Base-by-base conservation (phyloP, 164 flowering plant genomes). In the Aristolochia contorta region DNA sequence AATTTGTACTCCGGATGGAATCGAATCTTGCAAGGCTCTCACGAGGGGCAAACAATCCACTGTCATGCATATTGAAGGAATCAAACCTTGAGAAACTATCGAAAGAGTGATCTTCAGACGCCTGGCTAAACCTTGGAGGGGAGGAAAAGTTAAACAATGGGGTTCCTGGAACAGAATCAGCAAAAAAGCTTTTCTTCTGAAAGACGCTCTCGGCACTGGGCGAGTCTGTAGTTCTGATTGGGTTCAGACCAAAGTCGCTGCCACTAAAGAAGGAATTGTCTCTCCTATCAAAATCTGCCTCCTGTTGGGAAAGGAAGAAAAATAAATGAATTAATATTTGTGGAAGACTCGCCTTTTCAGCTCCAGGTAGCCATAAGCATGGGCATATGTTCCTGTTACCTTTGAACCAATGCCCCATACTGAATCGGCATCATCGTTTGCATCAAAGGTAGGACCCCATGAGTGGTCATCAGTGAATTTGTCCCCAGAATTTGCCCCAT, bases 321-420 rank as follows among this genome's bases (percentile, higher is more conserved):
- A 43, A 59, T 6, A 59, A 16, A 47, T 8, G 32, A 45, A n/a
- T n/a, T 27, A 54, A 46, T 52, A 30, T 21, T 53, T 22, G 4
- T 14, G 10, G 9, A 12, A 15, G 16, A 23, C 5, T 53, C 12
- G 4, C 10, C 27, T 13, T 21, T 16, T 12, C 19, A 15, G 22
- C 1, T 32, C 18, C 9, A 2, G 19, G 22, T 54, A 15, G 14
- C 9, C 15, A 18, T 56, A 22, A 24, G 20, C 1, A 59, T 8
- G 22, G 8, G 19, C 25, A 10, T 18, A 0, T 8, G 37, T 4
- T 13, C 50, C 12, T 21, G 74, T 78, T 63, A 87, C 98, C 86
- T 84, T 84, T 47, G 82, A 65, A 62, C 72, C 82, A 65, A 87
- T 85, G 25, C 93, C 96, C 97, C 99, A 94, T 12, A 89, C 78